Conservation (phyloP, 2,329 filamentous ascomycete genomes). For the Aspergillus tamarii region DNA sequence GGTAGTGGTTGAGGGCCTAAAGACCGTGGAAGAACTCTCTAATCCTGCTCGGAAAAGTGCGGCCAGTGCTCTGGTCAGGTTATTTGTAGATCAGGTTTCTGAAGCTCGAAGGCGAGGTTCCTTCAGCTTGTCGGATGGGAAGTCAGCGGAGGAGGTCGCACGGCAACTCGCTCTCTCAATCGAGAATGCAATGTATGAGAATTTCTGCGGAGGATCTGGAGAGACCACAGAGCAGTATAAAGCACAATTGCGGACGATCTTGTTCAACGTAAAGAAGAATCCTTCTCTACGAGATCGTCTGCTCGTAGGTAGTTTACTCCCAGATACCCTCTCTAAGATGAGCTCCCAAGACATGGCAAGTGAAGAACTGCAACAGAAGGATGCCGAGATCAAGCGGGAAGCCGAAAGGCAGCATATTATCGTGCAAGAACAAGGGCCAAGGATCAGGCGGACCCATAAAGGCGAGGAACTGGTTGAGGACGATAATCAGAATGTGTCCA, state of each 20-base stretch:
- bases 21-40: conserved; percentile 56
- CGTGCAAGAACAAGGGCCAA: conserved; percentile 73
- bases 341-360: conserved; percentile 87
- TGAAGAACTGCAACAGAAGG: conserved; percentile 75
- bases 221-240: conserved; percentile 60
- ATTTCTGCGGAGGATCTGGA: conserved; percentile 53
- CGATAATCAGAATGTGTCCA: conserved; percentile 57
- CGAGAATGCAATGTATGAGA: conserved; percentile 68
- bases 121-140: conserved; percentile 65
- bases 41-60: conserved; percentile 67
- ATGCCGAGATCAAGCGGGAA: conserved; percentile 58
- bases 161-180: conserved; percentile 76
- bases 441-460: conserved; percentile 89
- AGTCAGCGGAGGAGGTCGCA: conserved; percentile 66
- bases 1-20: conserved; percentile 35
- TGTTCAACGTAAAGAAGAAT: conserved; percentile 90
- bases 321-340: conserved; percentile 84
- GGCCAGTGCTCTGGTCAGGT: conserved; percentile 71
- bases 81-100: conserved; percentile 68
- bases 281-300: conserved; percentile 74
- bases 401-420: conserved; percentile 72
- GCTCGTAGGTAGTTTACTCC: conserved; percentile 70
- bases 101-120: conserved; percentile 67
- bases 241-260: conserved; percentile 72
- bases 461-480: conserved; percentile 88